A percentile compares a stretch with the other conserved stretches of the same genome.
Evolutionary conservation across 306 rosid species (phyloP).

Genomic region (Acacia acuminata): DNA sequence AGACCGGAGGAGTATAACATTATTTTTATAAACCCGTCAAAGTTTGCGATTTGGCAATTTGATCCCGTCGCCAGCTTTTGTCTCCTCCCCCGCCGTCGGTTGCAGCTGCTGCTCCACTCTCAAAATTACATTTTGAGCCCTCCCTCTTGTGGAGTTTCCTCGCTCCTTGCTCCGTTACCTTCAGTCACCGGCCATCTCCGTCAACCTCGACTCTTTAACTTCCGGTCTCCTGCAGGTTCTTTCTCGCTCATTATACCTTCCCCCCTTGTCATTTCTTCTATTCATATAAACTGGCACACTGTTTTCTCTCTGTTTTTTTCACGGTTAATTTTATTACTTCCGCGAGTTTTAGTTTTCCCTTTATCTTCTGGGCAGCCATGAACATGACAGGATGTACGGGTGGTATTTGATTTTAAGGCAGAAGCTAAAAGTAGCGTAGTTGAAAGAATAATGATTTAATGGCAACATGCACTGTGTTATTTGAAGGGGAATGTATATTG

Average conservation of each 20-base stretch:
- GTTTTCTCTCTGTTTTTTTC: background rate
- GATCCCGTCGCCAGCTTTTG: background rate
- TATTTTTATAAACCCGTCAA: background rate
- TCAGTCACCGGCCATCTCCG: slow-evolving; percentile 10
- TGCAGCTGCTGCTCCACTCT: background rate
- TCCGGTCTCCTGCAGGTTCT: slow-evolving; percentile 20
- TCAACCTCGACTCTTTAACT: background rate
- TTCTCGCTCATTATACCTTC: background rate
- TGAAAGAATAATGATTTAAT: slow-evolving; percentile 2
- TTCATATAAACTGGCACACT: background rate
- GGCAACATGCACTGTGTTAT: background rate
- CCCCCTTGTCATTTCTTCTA: background rate
- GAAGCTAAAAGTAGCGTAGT: background rate
- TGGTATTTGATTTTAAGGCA: background rate
- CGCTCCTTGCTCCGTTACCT: background rate
- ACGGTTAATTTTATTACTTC: slow-evolving; percentile 3
- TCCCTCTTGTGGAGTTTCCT: background rate
- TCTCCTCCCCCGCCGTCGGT: background rate
- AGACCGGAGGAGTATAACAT: too few species aligned
- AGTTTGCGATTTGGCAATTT: background rate
- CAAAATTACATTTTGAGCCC: background rate
- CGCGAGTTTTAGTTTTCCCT: background rate
- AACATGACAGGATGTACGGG: background rate
- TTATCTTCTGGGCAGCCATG: background rate
- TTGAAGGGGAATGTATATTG: slow-evolving; percentile 19